phyloP scores from a whole-genome alignment of 2,329 filamentous ascomycete genomes.

The Pyrenophora seminiperda region DNA sequence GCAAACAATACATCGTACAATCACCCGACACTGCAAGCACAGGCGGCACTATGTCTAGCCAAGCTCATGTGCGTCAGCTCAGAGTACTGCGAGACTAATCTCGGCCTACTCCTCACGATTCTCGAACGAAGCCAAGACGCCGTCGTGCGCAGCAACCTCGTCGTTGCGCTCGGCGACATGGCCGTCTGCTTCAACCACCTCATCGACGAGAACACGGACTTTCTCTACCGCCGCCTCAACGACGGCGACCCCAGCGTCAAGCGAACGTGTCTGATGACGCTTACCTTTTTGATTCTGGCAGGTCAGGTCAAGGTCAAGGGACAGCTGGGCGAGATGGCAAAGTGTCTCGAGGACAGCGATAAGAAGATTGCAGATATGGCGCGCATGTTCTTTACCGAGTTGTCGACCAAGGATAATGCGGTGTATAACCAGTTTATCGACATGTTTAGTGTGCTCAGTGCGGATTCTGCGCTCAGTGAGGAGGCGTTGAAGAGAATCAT shows the following conservation, averaged over 20 bases:
- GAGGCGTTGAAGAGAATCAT: slow-evolving; percentile 85
- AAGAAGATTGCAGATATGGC: slow-evolving; percentile 91
- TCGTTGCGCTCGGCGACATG: slow-evolving; percentile 97
- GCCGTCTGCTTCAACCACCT: slow-evolving; percentile 99
- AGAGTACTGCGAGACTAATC: slow-evolving; percentile 92
- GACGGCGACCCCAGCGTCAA: slow-evolving; percentile 90
- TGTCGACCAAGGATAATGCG: slow-evolving; percentile 97
- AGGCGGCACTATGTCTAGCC: slow-evolving; percentile 90
- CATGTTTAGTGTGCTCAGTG: slow-evolving; percentile 93
- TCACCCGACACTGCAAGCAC: slow-evolving; percentile 87
- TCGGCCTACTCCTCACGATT: slow-evolving; percentile 94
- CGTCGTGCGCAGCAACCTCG: slow-evolving; percentile 91
- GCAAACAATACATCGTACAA: slow-evolving; percentile 87
- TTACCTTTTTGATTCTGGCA: slow-evolving; percentile 95
- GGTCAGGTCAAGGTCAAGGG: slow-evolving; percentile 99
- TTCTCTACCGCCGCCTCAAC: slow-evolving; percentile 90
- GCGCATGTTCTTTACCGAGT: slow-evolving; percentile 97
- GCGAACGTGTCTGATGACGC: slow-evolving; percentile 95
- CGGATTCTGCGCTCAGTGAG: slow-evolving; percentile 79
- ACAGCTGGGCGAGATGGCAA: slow-evolving; percentile 97
- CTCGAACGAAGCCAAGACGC: slow-evolving; percentile 93
- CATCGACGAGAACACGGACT: slow-evolving; percentile 98
- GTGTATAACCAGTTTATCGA: slow-evolving; percentile 99
- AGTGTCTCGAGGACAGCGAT: slow-evolving; percentile 96
- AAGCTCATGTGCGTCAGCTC: slow-evolving; percentile 99